A percentile compares a stretch with the other conserved stretches of the same genome.
Conservation (phyloP, 495 filamentous ascomycete species). For the Talaromyces ruber region DNA sequence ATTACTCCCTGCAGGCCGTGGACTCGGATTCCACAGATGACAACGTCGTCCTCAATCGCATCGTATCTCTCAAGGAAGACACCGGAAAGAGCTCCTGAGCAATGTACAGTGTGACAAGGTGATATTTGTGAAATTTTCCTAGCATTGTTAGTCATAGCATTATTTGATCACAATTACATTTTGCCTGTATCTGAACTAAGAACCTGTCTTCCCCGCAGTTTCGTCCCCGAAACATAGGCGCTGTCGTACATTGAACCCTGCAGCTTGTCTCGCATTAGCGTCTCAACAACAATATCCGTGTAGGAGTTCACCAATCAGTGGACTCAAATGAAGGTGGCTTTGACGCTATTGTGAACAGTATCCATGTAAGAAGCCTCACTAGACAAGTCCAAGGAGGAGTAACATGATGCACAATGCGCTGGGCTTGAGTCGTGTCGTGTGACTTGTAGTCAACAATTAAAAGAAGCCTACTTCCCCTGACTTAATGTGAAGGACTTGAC, state of each 20-base stretch:
- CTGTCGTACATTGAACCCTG: neutral
- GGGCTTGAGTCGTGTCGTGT: neutral
- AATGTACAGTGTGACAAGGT: neutral
- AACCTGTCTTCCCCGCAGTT: neutral
- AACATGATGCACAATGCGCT: neutral
- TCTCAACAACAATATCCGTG: neutral
- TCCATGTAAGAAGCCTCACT: neutral
- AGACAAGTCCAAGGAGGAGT: no score
- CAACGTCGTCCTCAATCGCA: slow-evolving; percentile 79
- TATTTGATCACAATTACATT: neutral
- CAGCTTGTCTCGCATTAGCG: neutral
- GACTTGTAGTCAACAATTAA: neutral
- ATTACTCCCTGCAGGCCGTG: slow-evolving; percentile 27
- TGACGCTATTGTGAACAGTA: neutral
- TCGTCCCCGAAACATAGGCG: neutral
- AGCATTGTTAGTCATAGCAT: neutral
- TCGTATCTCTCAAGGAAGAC: slow-evolving; percentile 91
- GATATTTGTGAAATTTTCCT: neutral
- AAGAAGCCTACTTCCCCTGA: neutral
- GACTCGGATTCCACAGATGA: slow-evolving; percentile 73
- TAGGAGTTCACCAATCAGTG: neutral
- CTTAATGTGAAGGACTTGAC: neutral
- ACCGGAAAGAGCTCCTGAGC: slow-evolving; percentile 44
- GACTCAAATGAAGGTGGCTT: neutral
- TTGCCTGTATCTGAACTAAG: no score